These are phyloP conservation scores for Phyllosticta citribraziliensis DNA, from an alignment of 2,329 filamentous ascomycete species.

Conservation along the genomic window DNA sequence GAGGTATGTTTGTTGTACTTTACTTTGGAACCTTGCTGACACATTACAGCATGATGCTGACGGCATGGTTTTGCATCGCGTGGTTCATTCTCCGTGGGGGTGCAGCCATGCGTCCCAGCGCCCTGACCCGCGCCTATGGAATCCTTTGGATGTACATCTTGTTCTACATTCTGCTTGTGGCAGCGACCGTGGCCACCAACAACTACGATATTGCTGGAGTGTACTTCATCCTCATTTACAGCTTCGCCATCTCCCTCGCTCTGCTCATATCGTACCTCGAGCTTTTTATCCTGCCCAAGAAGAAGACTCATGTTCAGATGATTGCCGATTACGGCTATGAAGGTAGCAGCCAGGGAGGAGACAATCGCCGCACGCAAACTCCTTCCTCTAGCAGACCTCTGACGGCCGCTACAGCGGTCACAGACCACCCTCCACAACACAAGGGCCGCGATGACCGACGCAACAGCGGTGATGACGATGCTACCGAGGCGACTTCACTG, in stretches of 20 bases:
- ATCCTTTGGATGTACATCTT: constrained; percentile 76
- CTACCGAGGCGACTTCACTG: constrained; percentile 48
- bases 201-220: constrained; percentile 62
- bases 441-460: constrained; percentile 5
- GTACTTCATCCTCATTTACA: constrained; percentile 74
- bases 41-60: constrained; percentile 59
- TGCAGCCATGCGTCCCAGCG: constrained; percentile 71
- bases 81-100: constrained; percentile 78
- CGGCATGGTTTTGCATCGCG: constrained; percentile 66
- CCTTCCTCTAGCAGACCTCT: constrained; percentile 25
- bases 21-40: neutral
- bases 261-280: constrained; percentile 69
- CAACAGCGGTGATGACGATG: constrained; percentile 26
- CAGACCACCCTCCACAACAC: constrained; percentile 15
- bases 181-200: constrained; percentile 65
- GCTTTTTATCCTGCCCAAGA: constrained; percentile 62
- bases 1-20: constrained; percentile 29
- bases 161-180: constrained; percentile 63
- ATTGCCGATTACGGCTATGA: constrained; percentile 30
- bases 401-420: constrained; percentile 23
- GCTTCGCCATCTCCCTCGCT: constrained; percentile 64
- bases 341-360: constrained; percentile 11
- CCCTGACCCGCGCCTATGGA: constrained; percentile 71
- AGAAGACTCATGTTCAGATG: constrained; percentile 56
- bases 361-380: constrained; percentile 17